A percentile compares a stretch with the other conserved stretches of the same genome.
These are phyloP conservation scores for Codiaeum variegatum DNA, from an alignment of 441 rosid species.

Conservation along the genomic window DNA sequence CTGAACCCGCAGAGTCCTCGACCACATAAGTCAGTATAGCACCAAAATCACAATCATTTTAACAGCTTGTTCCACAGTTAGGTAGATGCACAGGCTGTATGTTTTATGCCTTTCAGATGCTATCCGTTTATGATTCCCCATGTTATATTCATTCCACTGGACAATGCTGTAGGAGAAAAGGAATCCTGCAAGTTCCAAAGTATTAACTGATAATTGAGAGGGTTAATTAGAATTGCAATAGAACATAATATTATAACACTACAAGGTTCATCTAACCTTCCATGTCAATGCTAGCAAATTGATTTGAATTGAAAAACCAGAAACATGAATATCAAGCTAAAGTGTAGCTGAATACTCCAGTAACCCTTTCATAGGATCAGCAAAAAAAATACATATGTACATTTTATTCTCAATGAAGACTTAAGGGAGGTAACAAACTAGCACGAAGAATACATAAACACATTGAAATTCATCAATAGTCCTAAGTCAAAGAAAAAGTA, in stretches of 20 bases:
- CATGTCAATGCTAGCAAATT: neutral
- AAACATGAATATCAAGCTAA: constrained; percentile 5
- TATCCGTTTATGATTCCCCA: constrained; percentile 9
- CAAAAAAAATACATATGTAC: neutral
- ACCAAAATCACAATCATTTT: neutral
- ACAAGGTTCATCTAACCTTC: constrained; percentile 7
- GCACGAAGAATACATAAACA: neutral
- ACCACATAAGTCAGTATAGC: constrained; percentile 6
- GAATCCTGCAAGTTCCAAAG: constrained; percentile 32
- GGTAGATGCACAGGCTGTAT: neutral
- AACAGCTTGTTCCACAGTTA: constrained; percentile 15
- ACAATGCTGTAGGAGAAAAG: constrained; percentile 17
- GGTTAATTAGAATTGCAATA: constrained; percentile 11
- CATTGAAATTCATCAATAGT: neutral
- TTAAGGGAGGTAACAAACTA: neutral
- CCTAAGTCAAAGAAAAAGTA: neutral
- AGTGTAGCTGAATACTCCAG: neutral
- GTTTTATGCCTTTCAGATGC: constrained; percentile 20
- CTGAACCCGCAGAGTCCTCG: constrained; percentile 10
- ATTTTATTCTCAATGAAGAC: neutral
- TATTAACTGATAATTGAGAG: constrained; percentile 26
- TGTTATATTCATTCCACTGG: constrained; percentile 14
- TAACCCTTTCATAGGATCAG: neutral
- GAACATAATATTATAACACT: neutral
- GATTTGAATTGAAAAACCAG: neutral